These are phyloP conservation scores for Pulveroboletus sp. DNA, from an alignment of 768 basidiomycete species.

Conservation along the genomic window DNA sequence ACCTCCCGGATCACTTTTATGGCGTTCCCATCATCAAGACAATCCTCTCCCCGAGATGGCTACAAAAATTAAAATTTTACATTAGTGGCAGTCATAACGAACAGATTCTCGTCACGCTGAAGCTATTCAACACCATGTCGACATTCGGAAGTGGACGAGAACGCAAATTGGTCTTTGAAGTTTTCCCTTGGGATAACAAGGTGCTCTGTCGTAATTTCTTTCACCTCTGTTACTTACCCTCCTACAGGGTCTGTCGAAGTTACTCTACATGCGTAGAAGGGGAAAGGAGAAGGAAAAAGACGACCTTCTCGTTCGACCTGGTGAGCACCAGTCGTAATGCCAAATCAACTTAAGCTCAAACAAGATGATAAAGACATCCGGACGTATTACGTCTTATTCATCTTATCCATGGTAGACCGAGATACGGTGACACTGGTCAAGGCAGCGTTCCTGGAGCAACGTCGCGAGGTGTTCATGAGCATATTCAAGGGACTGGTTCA, in stretches of 20 bases:
- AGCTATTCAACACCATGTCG: conserved; percentile 58
- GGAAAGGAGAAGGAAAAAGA: conserved; percentile 36
- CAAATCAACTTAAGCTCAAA: background rate
- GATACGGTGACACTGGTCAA: conserved; percentile 50
- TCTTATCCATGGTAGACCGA: conserved; percentile 64
- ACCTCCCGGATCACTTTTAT: conserved; percentile 61
- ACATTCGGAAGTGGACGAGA: conserved; percentile 63
- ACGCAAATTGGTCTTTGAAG: conserved; percentile 55
- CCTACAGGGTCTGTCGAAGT: conserved; percentile 55
- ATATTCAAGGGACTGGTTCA: conserved; percentile 71
- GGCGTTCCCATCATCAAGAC: conserved; percentile 61
- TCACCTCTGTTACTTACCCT: background rate
- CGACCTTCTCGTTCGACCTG: conserved; percentile 51
- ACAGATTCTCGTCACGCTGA: conserved; percentile 59
- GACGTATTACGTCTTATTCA: conserved; percentile 65
- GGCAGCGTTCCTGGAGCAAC: conserved; percentile 63
- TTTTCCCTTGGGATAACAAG: conserved; percentile 77
- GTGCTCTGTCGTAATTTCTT: conserved; percentile 29
- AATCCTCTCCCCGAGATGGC: conserved; percentile 52
- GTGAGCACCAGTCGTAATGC: conserved; percentile 30
- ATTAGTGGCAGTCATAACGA: conserved; percentile 61
- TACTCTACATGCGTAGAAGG: conserved; percentile 68
- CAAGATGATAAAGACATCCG: conserved; percentile 58
- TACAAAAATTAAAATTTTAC: conserved; percentile 56
- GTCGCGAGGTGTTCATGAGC: conserved; percentile 55